Evolutionary conservation across 176 grass and related monocot genomes (phyloP).

Genomic region (Zizania latifolia): DNA sequence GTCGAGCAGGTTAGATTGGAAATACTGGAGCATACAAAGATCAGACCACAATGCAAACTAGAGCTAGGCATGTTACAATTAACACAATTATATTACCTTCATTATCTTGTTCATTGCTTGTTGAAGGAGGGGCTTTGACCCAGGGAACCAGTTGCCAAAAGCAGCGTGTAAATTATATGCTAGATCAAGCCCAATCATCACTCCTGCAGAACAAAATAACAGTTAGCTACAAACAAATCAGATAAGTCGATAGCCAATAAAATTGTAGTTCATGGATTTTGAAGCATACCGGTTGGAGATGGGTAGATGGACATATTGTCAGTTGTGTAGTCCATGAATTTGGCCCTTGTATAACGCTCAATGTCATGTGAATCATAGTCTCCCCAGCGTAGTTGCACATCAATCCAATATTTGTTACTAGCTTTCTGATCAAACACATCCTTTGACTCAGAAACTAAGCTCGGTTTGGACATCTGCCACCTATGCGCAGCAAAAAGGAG

Average conservation of each 20-base stretch:
- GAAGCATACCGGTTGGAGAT: constrained; percentile 80
- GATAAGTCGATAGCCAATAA: neutral
- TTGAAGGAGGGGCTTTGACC: constrained; percentile 85
- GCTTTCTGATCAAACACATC: constrained; percentile 97
- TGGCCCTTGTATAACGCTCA: constrained; percentile 94
- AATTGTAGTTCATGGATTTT: neutral
- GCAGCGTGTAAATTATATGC: constrained; percentile 94
- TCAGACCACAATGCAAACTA: neutral
- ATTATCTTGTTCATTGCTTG: constrained; percentile 99
- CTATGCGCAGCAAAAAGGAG: constrained; percentile 97
- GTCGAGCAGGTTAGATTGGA: neutral
- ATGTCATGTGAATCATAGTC: constrained; percentile 99
- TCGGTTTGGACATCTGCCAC: constrained; percentile 98
- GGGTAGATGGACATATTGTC: constrained; percentile 99
- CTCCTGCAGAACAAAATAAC: constrained; percentile 54
- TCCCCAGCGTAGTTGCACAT: constrained; percentile 95
- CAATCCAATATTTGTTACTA: constrained; percentile 98
- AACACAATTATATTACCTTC: constrained; percentile 60
- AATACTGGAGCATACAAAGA: neutral
- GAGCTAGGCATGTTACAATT: neutral
- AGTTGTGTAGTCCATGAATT: constrained; percentile 99
- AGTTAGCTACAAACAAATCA: neutral
- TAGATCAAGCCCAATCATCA: constrained; percentile 96
- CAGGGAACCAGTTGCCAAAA: constrained; percentile 99
- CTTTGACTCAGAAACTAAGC: constrained; percentile 94